Percentiles rank a stretch among this genome's conserved stretches.
These are phyloP conservation scores for Austroboletus festivus DNA, from an alignment of 768 basidiomycete genomes.

Conservation along the genomic window DNA sequence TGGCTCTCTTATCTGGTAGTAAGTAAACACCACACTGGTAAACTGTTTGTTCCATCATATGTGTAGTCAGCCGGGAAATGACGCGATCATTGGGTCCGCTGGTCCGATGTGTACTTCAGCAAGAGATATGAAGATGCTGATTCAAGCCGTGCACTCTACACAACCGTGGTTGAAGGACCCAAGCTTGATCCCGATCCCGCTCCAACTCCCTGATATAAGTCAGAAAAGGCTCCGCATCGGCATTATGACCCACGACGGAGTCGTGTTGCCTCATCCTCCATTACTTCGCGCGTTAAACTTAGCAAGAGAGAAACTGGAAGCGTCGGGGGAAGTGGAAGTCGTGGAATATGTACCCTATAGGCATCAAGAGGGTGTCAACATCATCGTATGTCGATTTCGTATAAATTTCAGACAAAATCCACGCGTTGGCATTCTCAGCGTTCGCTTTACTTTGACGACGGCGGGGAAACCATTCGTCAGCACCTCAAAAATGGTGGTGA, in stretches of 20 bases:
- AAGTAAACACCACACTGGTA: slow-evolving; percentile 4
- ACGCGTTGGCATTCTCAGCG: slow-evolving; percentile 19
- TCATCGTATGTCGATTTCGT: slow-evolving; percentile 25
- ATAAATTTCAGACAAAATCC: not conserved
- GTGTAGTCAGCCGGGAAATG: slow-evolving; percentile 25
- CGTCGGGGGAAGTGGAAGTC: slow-evolving; percentile 34
- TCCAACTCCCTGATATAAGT: slow-evolving; percentile 21
- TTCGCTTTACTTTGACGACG: slow-evolving; percentile 39
- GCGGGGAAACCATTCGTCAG: slow-evolving; percentile 28
- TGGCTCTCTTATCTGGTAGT: slow-evolving; percentile 8
- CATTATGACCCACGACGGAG: slow-evolving; percentile 34
- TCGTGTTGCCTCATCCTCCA: slow-evolving; percentile 41
- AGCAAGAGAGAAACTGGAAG: slow-evolving; percentile 34
- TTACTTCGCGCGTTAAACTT: slow-evolving; percentile 38
- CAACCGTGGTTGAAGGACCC: slow-evolving; percentile 44
- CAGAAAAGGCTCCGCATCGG: slow-evolving; percentile 30
- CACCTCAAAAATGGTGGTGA: slow-evolving; percentile 32
- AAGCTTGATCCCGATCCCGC: slow-evolving; percentile 29
- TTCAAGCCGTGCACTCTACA: slow-evolving; percentile 23
- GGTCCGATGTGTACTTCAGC: slow-evolving; percentile 30
- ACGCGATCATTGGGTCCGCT: slow-evolving; percentile 5
- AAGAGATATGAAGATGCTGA: slow-evolving; percentile 24
- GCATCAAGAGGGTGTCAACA: slow-evolving; percentile 32
- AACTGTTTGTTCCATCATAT: slow-evolving; percentile 7
- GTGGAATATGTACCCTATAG: slow-evolving; percentile 35